These are phyloP conservation scores for Aphanomyces stellatus DNA, from an alignment of 352 stramenopile genomes.

Conservation along the genomic window DNA sequence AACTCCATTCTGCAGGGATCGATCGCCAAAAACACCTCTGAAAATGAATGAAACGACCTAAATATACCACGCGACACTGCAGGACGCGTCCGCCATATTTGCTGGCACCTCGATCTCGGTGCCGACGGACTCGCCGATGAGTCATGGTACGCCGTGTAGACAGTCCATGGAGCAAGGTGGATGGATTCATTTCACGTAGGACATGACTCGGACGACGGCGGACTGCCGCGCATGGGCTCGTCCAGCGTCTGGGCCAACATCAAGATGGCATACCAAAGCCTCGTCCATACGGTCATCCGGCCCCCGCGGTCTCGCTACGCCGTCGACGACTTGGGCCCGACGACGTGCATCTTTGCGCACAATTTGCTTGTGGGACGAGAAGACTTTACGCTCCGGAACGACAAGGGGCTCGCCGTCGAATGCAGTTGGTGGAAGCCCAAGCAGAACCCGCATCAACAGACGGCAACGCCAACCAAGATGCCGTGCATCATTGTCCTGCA, in stretches of 20 bases:
- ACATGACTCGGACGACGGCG: background rate
- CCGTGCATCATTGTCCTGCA: conserved; percentile 72
- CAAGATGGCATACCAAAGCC: conserved; percentile 73
- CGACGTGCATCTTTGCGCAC: conserved; percentile 40
- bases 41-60: background rate
- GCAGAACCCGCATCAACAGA: background rate
- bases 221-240: conserved; percentile 24
- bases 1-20: too few relatives aligned
- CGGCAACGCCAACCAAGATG: conserved; percentile 21
- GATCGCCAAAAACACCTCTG: too few relatives aligned
- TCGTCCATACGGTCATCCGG: conserved; percentile 75
- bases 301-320: conserved; percentile 56
- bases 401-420: conserved; percentile 60
- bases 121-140: background rate
- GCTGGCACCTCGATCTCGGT: background rate
- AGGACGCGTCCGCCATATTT: background rate
- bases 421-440: conserved; percentile 79
- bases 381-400: conserved; percentile 70
- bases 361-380: conserved; percentile 47
- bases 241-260: conserved; percentile 65
- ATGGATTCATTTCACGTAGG: background rate
- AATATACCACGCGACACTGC: background rate
- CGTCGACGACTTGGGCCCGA: conserved; percentile 52
- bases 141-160: background rate
- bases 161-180: too few relatives aligned